Base-by-base conservation (phyloP, 805 yeast genomes). In the Yamadazyma sp. region DNA sequence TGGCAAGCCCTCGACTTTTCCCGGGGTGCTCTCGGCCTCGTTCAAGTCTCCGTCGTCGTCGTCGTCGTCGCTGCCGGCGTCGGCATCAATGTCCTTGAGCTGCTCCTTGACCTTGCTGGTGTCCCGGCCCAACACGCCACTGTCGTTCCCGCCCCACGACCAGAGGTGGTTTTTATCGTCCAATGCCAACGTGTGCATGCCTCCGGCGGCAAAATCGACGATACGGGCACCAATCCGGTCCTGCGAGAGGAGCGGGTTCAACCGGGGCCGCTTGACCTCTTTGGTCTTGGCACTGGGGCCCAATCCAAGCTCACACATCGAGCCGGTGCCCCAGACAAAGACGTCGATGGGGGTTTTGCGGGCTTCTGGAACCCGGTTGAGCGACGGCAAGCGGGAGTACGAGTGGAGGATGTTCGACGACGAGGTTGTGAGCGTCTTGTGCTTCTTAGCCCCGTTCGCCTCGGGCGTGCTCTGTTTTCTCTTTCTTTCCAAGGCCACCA, bases 101-200 rank as follows among this genome's bases (percentile, higher is more conserved):
- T 73, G 70, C 46, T 83, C 95, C 14, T 67, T 77, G 8, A 64
- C 73, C 15, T 69, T 55, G 0, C 86, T 73, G 1, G 93, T 83
- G 51, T 84, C 86, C 59, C 99, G 79, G 13, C 98, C 99, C 29
- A 93, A 69, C 3, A 86, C 97, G 24, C 84, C 88, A 44, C 89
- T 81, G 54, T 93, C 99, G 51, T 93, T 93, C 31, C 86, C 84
- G 41, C 99, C 99, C 99, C 99, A 93, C 3, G 96, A 84, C 96
- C 97, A 93, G n/a, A 93, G 62, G 41, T 76, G 71, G 48, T 88
- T 88, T 12, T 78, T 67, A 26, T 76, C 60, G 55, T 89, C 97
- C 35, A 91, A 62, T 0, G 91, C 97, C 30, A 93, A 57, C 1
- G 84, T 78, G 56, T 93, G 99, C 84, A 93, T 91, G 35, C 99